These are phyloP conservation scores for Fraxinus floribunda DNA, from an alignment of 305 asterid genomes.

Conservation along the genomic window DNA sequence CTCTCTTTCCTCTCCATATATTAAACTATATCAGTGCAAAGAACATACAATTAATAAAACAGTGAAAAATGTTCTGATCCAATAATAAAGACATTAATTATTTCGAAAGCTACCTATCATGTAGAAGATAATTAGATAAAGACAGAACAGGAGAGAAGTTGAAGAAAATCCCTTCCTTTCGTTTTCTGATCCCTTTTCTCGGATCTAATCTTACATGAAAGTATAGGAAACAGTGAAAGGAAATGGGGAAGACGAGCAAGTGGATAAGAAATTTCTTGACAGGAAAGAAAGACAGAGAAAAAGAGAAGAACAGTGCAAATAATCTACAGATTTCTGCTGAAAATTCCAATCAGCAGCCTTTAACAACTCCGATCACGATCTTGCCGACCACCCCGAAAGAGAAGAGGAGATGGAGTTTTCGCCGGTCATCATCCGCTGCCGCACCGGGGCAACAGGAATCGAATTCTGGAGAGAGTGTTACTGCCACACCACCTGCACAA, in stretches of 20 bases:
- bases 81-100: conserved; percentile 30
- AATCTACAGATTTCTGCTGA: conserved; percentile 17
- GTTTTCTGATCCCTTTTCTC: neutral
- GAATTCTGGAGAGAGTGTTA: conserved; percentile 24
- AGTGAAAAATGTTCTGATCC: conserved; percentile 23
- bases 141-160: neutral
- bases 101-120: conserved; percentile 37
- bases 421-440: conserved; percentile 79
- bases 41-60: conserved; percentile 24
- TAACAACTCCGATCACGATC: conserved; percentile 50
- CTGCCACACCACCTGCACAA: neutral
- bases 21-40: neutral
- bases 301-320: conserved; percentile 22
- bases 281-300: conserved; percentile 67
- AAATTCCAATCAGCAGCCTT: conserved; percentile 29
- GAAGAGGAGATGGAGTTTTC: conserved; percentile 93
- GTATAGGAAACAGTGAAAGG: conserved; percentile 33
- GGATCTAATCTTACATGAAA: neutral
- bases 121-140: conserved; percentile 6
- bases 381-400: conserved; percentile 72
- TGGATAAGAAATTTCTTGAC: conserved; percentile 72
- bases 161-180: conserved; percentile 9
- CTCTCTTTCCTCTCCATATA: conserved; percentile 31
- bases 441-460: conserved; percentile 45
- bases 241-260: conserved; percentile 85